Evolutionary conservation across 441 rosid species (phyloP), one percentile per base, ranked within the genome.

Genomic region (Rhodomyrtus psidioides): DNA sequence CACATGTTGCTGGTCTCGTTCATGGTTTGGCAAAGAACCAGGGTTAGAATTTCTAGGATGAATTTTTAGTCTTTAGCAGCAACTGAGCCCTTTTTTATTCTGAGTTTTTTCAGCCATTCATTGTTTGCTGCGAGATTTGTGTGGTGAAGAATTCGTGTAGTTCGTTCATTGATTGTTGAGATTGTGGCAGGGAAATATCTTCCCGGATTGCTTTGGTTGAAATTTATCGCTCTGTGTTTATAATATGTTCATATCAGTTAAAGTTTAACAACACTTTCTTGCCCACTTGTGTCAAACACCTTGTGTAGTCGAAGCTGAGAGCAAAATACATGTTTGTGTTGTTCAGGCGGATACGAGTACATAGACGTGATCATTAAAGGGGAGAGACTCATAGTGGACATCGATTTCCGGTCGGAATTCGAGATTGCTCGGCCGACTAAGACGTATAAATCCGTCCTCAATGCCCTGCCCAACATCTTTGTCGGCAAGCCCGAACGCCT

Each of bases 361-460:
- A 91, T 95, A 76, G 98, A 94, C 82, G 99, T 92, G 93, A 88
- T 92, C 16, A 82, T 91, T 16, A 83, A 85, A 51, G 92, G 94
- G 3, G 95, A 97, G 90, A 86, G 98, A 56, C 85, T 95, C 83
- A 82, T 97, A 84, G 85, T 97, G 42, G 98, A 97, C 91, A 70
- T 95, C 28, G 99, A 95, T 81, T 96, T 97, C 90, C 91, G 93
- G 81, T 94, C 98, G 16, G 94, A 94, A 86, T 96, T 97, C 65
- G 98, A 97, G 88, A 91, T 97, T 24, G 98, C 98, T 44, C 90
- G 98, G 82, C 89, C 98, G 5, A 97, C 99, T 1, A 95, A 93
- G 90, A 84, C 92, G 0, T 97, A 95, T 88, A 96, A 91, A 86
- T 90, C 94, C 14, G 85, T 95, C 49, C 91, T 95, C 42, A 95